Evolutionary conservation across 345 rosid genomes (phyloP).

Genomic region (Excoecaria agallocha): DNA sequence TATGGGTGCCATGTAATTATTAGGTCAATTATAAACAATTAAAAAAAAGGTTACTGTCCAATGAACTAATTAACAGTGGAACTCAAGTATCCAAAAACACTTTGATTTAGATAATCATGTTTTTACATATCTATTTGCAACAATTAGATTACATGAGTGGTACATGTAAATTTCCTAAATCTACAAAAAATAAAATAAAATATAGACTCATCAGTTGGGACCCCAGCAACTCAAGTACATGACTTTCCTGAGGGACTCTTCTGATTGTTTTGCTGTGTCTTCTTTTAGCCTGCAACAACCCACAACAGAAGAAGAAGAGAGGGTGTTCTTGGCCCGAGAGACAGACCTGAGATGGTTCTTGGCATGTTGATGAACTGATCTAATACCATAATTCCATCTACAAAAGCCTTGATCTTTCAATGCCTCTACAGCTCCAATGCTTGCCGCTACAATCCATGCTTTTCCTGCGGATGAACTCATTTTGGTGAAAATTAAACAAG

Average conservation of each 20-base stretch:
- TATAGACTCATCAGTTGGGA: background rate
- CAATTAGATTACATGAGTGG: too few relatives aligned
- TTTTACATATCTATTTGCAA: too few relatives aligned
- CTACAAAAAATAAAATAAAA: background rate
- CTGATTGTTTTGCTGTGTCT: conserved; percentile 14
- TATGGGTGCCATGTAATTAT: conserved; percentile 21
- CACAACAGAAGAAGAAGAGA: conserved; percentile 20
- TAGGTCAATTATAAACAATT: too few relatives aligned
- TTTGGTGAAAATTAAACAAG: background rate
- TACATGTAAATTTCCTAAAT: background rate
- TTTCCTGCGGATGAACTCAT: conserved; percentile 32
- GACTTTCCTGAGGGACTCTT: conserved; percentile 17
- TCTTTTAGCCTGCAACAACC: conserved; percentile 7
- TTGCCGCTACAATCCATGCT: conserved; percentile 39
- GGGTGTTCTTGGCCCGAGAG: conserved; percentile 15
- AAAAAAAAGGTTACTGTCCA: too few relatives aligned
- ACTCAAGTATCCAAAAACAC: too few relatives aligned
- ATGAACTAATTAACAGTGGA: too few relatives aligned
- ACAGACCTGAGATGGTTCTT: conserved; percentile 21
- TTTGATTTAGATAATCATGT: too few relatives aligned
- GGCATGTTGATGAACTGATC: conserved; percentile 21
- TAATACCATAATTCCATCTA: conserved; percentile 32
- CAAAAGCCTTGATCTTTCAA: conserved; percentile 41
- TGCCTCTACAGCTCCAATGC: conserved; percentile 39
- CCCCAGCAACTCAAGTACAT: conserved; percentile 30